These are phyloP conservation scores for Chytriomyces confervae DNA, from an alignment of 192 early-diverging fungal genomes.

Conservation along the genomic window DNA sequence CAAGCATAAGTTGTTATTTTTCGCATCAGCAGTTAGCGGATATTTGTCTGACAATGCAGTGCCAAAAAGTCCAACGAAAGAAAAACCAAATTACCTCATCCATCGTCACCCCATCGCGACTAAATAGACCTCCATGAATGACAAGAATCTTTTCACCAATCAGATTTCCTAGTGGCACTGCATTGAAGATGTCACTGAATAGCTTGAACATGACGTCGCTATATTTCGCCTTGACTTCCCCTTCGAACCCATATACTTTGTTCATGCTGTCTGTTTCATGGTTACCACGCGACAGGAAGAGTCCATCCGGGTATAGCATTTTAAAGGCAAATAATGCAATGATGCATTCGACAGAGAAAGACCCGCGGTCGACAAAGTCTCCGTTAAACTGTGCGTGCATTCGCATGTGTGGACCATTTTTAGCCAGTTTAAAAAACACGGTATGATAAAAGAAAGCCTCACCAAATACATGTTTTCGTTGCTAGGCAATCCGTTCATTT, in stretches of 20 bases:
- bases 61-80: no score
- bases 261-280: constrained; percentile 99
- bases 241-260: constrained; percentile 98
- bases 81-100: constrained; percentile 61
- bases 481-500: constrained; percentile 89
- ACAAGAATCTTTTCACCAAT: constrained; percentile 94
- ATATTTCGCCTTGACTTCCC: constrained; percentile 95
- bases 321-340: constrained; percentile 91
- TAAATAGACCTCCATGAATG: constrained; percentile 95
- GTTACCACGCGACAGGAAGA: constrained; percentile 94
- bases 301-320: constrained; percentile 79
- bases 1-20: neutral
- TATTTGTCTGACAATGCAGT: no score
- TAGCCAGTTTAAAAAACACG: neutral
- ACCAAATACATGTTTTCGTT: constrained; percentile 74
- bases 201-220: constrained; percentile 89
- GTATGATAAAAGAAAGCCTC: neutral
- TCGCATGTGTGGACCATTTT: neutral
- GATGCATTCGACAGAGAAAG: constrained; percentile 96
- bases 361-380: constrained; percentile 99
- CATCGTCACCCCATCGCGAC: constrained; percentile 87
- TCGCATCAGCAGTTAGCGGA: no score
- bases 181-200: constrained; percentile 94
- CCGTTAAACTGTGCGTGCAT: constrained; percentile 79
- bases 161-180: constrained; percentile 89